Evolutionary conservation across 257 asterid species (phyloP).

Genomic region (Ehretia macrophylla): DNA sequence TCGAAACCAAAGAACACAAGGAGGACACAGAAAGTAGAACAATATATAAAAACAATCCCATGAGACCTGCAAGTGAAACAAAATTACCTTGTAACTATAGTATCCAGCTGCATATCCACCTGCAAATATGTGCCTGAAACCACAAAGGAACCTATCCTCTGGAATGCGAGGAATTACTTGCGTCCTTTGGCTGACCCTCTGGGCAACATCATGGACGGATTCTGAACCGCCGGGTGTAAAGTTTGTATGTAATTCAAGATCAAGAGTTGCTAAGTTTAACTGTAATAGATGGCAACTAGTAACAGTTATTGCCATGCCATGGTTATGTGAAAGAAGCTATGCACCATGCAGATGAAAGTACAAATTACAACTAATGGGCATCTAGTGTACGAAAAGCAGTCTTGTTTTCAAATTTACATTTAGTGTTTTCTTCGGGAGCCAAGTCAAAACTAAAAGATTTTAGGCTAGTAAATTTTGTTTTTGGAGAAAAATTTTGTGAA

Average conservation of each 20-base stretch:
- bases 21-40: too few relatives aligned
- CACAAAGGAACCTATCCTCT: constrained; percentile 81
- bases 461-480: too few relatives aligned
- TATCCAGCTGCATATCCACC: constrained; percentile 99
- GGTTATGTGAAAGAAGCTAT: neutral
- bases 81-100: constrained; percentile 88
- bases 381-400: too few relatives aligned
- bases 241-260: constrained; percentile 81
- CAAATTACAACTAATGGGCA: too few relatives aligned
- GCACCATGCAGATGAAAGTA: neutral
- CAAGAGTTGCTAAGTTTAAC: constrained; percentile 76
- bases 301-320: neutral
- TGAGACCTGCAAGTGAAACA: too few relatives aligned
- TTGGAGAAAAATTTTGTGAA: too few relatives aligned
- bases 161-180: constrained; percentile 85
- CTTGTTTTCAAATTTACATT: too few relatives aligned
- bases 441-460: too few relatives aligned
- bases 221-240: constrained; percentile 84
- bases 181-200: constrained; percentile 62
- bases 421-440: too few relatives aligned
- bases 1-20: too few relatives aligned
- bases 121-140: constrained; percentile 91
- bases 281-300: constrained; percentile 34
- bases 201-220: constrained; percentile 74
- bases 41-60: too few relatives aligned